Evolutionary conservation across 805 yeast species (phyloP).

Genomic region (Candida sphagnicola): DNA sequence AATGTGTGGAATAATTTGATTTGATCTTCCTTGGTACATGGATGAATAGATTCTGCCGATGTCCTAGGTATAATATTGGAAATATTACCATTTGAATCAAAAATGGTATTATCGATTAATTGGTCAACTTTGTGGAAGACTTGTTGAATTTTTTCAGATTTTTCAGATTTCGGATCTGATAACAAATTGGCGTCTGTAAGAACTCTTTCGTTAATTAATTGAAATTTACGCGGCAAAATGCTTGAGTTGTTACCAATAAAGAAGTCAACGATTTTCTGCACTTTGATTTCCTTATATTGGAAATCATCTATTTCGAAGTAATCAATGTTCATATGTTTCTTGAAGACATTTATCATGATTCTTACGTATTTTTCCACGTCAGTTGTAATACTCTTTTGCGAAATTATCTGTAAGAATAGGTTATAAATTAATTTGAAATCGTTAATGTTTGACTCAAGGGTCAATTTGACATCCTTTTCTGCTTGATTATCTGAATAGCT

Average conservation of each 20-base stretch:
- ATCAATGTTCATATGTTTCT: constrained; percentile 3
- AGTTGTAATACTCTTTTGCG: background rate
- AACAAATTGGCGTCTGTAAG: constrained; percentile 13
- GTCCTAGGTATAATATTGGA: background rate
- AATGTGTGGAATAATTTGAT: constrained; percentile 11
- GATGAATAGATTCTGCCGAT: background rate
- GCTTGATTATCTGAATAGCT: constrained; percentile 12
- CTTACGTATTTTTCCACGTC: constrained; percentile 3
- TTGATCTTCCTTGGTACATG: constrained; percentile 13
- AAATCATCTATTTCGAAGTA: constrained; percentile 1
- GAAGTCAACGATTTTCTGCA: background rate
- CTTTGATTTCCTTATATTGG: background rate
- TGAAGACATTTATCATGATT: constrained; percentile 4
- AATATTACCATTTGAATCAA: background rate
- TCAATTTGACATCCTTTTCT: constrained; percentile 9
- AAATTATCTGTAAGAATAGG: constrained; percentile 1
- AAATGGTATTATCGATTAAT: background rate
- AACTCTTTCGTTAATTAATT: constrained; percentile 10
- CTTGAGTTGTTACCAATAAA: constrained; percentile 7
- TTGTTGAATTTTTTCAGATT: background rate
- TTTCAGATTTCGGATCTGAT: constrained; percentile 13
- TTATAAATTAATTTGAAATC: constrained; percentile 11
- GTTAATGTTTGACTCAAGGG: constrained; percentile 14
- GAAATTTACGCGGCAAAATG: constrained; percentile 14
- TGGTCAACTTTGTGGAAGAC: background rate